A percentile compares a stretch with the other conserved stretches of the same genome.
Conservation (phyloP, 1,139 yeast genomes). For the Suhomyces ambrosiae region DNA sequence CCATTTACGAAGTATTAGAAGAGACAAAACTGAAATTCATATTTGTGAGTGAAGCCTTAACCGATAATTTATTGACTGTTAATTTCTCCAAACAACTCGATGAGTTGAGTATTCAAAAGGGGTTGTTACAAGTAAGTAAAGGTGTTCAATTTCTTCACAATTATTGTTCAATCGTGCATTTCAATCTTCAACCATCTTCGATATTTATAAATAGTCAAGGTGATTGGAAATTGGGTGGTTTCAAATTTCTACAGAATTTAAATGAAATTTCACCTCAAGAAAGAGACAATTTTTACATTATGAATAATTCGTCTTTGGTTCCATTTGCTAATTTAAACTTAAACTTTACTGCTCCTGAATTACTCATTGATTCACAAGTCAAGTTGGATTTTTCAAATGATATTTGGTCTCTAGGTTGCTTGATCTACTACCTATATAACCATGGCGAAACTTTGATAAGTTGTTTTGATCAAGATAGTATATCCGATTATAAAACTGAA, state of each 20-base stretch:
- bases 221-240: constrained; percentile 91
- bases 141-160: constrained; percentile 83
- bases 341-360: constrained; percentile 77
- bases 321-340: constrained; percentile 78
- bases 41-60: constrained; percentile 84
- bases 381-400: constrained; percentile 69
- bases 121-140: constrained; percentile 74
- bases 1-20: constrained; percentile 84
- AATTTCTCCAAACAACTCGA: constrained; percentile 49
- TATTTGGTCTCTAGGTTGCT: constrained; percentile 77
- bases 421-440: constrained; percentile 68
- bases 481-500: constrained; percentile 51
- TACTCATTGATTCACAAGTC: constrained; percentile 56
- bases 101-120: constrained; percentile 79
- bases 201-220: constrained; percentile 79
- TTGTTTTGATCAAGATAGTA: constrained; percentile 50
- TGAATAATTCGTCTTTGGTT: constrained; percentile 70
- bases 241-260: constrained; percentile 62
- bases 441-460: constrained; percentile 48
- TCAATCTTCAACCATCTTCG: constrained; percentile 78
- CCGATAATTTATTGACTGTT: constrained; percentile 58
- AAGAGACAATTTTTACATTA: constrained; percentile 58
- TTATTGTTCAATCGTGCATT: constrained; percentile 72
- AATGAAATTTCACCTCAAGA: constrained; percentile 49
- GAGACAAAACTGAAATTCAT: constrained; percentile 76